Conservation (phyloP, 495 filamentous ascomycete genomes). For the Neurospora intermedia region DNA sequence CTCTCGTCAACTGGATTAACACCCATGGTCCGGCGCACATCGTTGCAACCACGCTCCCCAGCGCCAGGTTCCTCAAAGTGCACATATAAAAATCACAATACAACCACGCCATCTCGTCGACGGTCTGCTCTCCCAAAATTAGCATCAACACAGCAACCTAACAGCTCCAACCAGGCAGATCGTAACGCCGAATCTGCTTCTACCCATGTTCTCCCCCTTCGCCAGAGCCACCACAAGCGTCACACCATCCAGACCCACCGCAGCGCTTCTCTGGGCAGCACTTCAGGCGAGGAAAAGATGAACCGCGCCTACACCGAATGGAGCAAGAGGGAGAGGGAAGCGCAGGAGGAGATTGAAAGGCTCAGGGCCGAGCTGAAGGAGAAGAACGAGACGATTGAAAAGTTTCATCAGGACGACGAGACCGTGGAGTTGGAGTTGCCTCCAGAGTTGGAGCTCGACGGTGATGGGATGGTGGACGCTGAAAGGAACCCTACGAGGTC, state of each 20-base stretch:
- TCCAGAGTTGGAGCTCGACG: conserved; percentile 20
- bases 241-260: conserved; percentile 63
- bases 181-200: conserved; percentile 9
- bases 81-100: background rate
- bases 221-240: conserved; percentile 48
- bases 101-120: background rate
- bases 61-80: conserved; percentile 10
- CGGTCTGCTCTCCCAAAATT: background rate
- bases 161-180: conserved; percentile 15
- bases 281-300: conserved; percentile 56
- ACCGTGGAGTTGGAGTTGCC: conserved; percentile 33
- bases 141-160: conserved; percentile 6
- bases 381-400: conserved; percentile 38
- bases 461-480: conserved; percentile 14
- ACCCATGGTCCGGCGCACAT: conserved; percentile 51
- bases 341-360: conserved; percentile 32
- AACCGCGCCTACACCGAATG: conserved; percentile 53
- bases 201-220: conserved; percentile 47
- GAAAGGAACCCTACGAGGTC: background rate
- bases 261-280: conserved; percentile 31
- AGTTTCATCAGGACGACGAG: conserved; percentile 37
- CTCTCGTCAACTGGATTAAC: conserved; percentile 52
- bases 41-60: conserved; percentile 33
- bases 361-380: conserved; percentile 44
- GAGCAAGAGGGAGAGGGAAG: conserved; percentile 28